Evolutionary conservation across 768 basidiomycete species (phyloP).

Genomic region (Dioszegia crocea): DNA sequence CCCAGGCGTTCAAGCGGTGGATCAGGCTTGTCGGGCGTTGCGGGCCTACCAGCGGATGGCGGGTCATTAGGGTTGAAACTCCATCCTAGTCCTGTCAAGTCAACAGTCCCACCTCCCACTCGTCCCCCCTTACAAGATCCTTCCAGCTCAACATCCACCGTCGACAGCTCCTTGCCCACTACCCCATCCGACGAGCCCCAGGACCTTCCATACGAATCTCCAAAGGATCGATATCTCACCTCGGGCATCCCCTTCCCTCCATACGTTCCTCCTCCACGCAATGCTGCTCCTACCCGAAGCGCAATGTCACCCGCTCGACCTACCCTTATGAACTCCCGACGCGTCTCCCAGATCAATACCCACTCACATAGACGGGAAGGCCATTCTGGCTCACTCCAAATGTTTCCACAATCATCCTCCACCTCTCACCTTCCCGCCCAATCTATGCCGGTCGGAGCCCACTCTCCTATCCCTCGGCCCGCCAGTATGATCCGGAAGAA

Average conservation of each 20-base stretch:
- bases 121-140: slow-evolving; percentile 22
- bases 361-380: slow-evolving; percentile 19
- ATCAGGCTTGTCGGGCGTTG: not conserved
- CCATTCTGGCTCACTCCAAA: slow-evolving; percentile 41
- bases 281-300: slow-evolving; percentile 2
- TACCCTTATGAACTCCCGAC: slow-evolving; percentile 10
- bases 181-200: slow-evolving; percentile 35
- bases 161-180: slow-evolving; percentile 29
- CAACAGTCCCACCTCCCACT: slow-evolving; percentile 5
- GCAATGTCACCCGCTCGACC: slow-evolving; percentile 20
- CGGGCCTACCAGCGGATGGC: slow-evolving; percentile 20
- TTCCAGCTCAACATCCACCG: slow-evolving; percentile 35
- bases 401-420: slow-evolving; percentile 31
- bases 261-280: slow-evolving; percentile 12
- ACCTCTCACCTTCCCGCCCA: slow-evolving; percentile 20
- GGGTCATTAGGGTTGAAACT: slow-evolving; percentile 36
- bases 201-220: not conserved
- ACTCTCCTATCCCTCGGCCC: slow-evolving; percentile 17
- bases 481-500: slow-evolving; percentile 72
- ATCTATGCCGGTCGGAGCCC: not conserved
- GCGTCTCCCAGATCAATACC: slow-evolving; percentile 14
- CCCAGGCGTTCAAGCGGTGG: slow-evolving; percentile 20
- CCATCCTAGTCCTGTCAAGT: slow-evolving; percentile 27
- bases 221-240: not conserved
- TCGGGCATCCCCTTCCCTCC: slow-evolving; percentile 21